Evolutionary conservation across 2,329 filamentous ascomycete species (phyloP).

Genomic region (Aspergillus melleus): DNA sequence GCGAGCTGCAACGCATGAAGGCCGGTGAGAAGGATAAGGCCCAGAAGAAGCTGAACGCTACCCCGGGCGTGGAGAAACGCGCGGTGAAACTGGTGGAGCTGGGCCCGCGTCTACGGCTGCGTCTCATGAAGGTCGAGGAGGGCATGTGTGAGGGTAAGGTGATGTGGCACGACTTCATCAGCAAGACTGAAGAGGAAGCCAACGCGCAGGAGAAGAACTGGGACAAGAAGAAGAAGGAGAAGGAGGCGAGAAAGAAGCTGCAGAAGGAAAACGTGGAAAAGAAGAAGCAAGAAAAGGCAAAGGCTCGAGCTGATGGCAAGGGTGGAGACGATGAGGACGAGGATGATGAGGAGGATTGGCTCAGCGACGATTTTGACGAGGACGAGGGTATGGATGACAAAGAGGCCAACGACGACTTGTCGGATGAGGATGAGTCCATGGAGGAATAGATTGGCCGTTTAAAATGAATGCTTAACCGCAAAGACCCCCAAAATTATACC

Average conservation of each 20-base stretch:
- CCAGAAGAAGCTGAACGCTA: conserved; percentile 42
- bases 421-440: conserved; percentile 36
- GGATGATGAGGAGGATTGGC: conserved; percentile 55
- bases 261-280: conserved; percentile 89
- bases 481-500: neutral
- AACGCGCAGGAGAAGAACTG: conserved; percentile 79
- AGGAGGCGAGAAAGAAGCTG: conserved; percentile 75
- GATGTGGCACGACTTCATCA: conserved; percentile 96
- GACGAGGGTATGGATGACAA: conserved; percentile 45
- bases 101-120: conserved; percentile 82
- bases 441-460: conserved; percentile 34
- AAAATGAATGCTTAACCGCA: neutral
- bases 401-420: conserved; percentile 30
- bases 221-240: conserved; percentile 75
- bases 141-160: conserved; percentile 85
- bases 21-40: conserved; percentile 45
- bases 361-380: conserved; percentile 52
- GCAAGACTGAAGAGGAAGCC: conserved; percentile 77
- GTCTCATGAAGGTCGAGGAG: conserved; percentile 94
- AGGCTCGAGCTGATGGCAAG: conserved; percentile 43
- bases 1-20: conserved; percentile 51
- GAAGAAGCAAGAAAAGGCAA: conserved; percentile 69
- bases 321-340: conserved; percentile 48
- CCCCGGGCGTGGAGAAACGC: conserved; percentile 69
- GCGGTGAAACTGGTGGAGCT: conserved; percentile 91